Base-by-base conservation (phyloP, 2,329 filamentous ascomycete genomes). In the Alternaria arbusti region DNA sequence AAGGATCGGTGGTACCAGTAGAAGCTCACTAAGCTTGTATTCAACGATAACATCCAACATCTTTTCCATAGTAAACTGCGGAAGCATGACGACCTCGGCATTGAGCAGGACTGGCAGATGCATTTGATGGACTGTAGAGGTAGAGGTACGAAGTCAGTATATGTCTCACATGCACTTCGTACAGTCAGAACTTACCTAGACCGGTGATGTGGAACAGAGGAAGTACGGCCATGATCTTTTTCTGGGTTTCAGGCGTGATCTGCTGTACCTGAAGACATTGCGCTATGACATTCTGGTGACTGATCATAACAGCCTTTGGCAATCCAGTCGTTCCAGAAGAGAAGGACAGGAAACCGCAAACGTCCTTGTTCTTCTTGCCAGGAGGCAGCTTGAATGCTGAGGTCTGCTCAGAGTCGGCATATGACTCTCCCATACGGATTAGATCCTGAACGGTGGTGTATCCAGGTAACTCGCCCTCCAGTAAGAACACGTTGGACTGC, bases 51-150 rank as follows among this genome's bases (percentile, higher is more conserved):
- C 76, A 32, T 78, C 73, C 36, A 88, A 80, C 75, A 83, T 88
- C 0, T 75, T 71, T 30, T 84, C 78, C 13, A 87, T 88, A n/a
- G 84, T 88, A 78, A 91, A 92, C 6, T 83, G 76, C 0, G 88
- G 86, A 1, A 91, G 82, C 84, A 91, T 89, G 73, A 88, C 84
- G 28, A 91, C 88, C 69, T 90, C 85, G n/a, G 87, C 87, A 71
- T 91, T 90, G 45, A 90, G 79, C 9, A 88, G 75, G 26, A 90
- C 77, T 0, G 89, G 89, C 0, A 91, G 81, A 71, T 91, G 88
- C 63, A 91, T 83, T 40, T 86, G 79, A 22, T 79, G 76, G 12
- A 80, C 26, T 28, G 26, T 12, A 28, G 26, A 28, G 10, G 26
- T 28, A 28, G 26, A 28, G 26, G 11, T n/a, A 36, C 32, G 4